These are phyloP conservation scores for Phytophthora nicotianae DNA, from an alignment of 352 stramenopile genomes.

Conservation along the genomic window DNA sequence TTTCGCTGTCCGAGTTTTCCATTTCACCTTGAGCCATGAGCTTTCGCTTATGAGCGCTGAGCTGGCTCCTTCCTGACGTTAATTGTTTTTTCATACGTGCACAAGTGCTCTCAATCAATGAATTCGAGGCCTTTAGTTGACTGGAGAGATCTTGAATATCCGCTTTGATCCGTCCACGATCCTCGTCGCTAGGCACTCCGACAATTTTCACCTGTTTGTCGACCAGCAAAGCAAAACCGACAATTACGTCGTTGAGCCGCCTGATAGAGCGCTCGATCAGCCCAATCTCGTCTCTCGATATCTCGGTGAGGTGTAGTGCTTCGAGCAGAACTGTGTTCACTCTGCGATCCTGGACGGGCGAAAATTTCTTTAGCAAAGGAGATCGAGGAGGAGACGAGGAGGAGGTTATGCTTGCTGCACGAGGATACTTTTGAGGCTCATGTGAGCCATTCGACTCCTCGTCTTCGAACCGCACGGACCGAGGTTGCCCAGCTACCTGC, in stretches of 20 bases:
- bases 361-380: constrained; percentile 65
- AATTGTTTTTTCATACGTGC: constrained; percentile 69
- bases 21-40: constrained; percentile 28
- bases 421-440: constrained; percentile 11
- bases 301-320: constrained; percentile 67
- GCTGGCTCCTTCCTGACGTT: constrained; percentile 46
- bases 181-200: constrained; percentile 44
- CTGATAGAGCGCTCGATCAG: constrained; percentile 64
- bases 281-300: constrained; percentile 59
- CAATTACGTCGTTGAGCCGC: constrained; percentile 60
- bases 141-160: constrained; percentile 68
- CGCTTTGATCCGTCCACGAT: constrained; percentile 52
- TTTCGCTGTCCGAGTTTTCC: constrained; percentile 27
- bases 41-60: constrained; percentile 57
- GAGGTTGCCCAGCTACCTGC: constrained; percentile 5
- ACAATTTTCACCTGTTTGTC: constrained; percentile 81
- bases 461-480: constrained; percentile 26
- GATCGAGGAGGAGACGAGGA: constrained; percentile 33
- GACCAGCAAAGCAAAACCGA: constrained; percentile 72
- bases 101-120: constrained; percentile 58
- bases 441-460: constrained; percentile 11
- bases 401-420: constrained; percentile 12
- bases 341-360: constrained; percentile 55
- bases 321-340: constrained; percentile 67
- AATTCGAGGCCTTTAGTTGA: constrained; percentile 61